Evolutionary conservation across 2,329 filamentous ascomycete genomes (phyloP).

Genomic region (Trichoderma koningii): DNA sequence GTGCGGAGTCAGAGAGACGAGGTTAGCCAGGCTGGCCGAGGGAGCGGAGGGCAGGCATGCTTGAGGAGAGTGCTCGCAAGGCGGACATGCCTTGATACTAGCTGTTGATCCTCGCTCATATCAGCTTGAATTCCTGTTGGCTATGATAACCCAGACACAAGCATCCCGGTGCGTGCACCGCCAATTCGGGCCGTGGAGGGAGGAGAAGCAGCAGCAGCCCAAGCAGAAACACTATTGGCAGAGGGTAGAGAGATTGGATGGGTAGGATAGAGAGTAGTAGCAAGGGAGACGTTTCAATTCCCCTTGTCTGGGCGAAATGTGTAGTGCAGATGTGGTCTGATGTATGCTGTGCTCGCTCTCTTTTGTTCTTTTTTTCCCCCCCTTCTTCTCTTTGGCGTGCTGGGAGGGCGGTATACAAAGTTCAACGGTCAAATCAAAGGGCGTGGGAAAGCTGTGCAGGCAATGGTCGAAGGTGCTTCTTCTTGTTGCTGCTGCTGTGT

Average conservation of each 20-base stretch:
- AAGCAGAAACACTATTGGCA: not conserved
- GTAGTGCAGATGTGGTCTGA: slow-evolving; percentile 4
- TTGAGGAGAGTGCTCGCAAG: slow-evolving; percentile 7
- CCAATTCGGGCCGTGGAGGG: slow-evolving; percentile 23
- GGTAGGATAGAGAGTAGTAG: not conserved
- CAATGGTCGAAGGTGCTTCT: not conserved
- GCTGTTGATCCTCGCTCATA: slow-evolving; percentile 65
- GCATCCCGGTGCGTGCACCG: slow-evolving; percentile 30
- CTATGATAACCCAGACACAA: slow-evolving; percentile 28
- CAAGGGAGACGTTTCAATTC: slow-evolving; percentile 20
- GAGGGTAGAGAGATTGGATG: slow-evolving; percentile 1
- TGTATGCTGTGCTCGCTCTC: too few species aligned
- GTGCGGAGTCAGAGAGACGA: slow-evolving; percentile 17
- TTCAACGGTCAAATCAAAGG: slow-evolving; percentile 8
- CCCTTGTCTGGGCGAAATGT: slow-evolving; percentile 4
- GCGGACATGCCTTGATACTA: slow-evolving; percentile 53
- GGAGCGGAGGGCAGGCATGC: slow-evolving; percentile 29
- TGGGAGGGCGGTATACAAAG: slow-evolving; percentile 18
- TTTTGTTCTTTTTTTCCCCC: not conserved
- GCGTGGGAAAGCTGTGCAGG: slow-evolving; percentile 12
- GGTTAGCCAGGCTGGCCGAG: slow-evolving; percentile 18
- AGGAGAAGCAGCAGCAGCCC: not conserved
- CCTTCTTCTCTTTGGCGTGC: not conserved
- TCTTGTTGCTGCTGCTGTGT: not conserved
- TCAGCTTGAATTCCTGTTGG: slow-evolving; percentile 44